Evolutionary conservation across 768 basidiomycete genomes (phyloP), one percentile per base, ranked within the genome.

Genomic region (Boletus fagicola): DNA sequence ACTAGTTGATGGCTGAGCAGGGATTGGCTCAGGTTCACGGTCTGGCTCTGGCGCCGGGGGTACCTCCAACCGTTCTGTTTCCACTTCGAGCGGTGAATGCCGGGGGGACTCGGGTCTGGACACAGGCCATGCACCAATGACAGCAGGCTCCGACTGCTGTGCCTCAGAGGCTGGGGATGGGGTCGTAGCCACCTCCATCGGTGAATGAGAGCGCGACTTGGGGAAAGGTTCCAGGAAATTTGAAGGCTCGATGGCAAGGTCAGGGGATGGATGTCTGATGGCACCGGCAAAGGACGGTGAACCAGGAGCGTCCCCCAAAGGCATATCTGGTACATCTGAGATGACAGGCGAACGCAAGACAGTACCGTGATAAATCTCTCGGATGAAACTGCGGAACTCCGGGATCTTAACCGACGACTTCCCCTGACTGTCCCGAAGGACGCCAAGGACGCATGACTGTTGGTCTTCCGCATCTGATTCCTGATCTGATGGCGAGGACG

Each of bases 401-500:
- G 70, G 72, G 45, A 71, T 74, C 60, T 74, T 74, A 43, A 72
- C 57, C 11, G 61, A 55, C 12, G 56, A 5, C 47, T 59, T 63
- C 12, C 49, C 56, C 33, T 59, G 60, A 38, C 31, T n/a, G 39
- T 59, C 68, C 33, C 60, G 58, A 30, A 63, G 36, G 26, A 65
- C 22, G 7, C 51, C 24, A 49, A 62, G 61, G 16, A 57, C 22
- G 31, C 65, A 70, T 4, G 22, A 43, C 12, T 48, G 70, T 9
- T 80, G 74, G 54, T 84, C 83, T 62, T 87, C 84, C 49, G 79
- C 68, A 51, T 86, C 84, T 18, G 84, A 86, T 58, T 82, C 76
- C 48, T 71, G 71, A 4, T 76, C 74, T 12, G 71, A 72, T 18
- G 40, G 56, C 4, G 66, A 72, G 18, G 61, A 63, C 26, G 73